Base-by-base conservation (phyloP, 2,329 filamentous ascomycete species). In the Pseudopyricularia cyperi region DNA sequence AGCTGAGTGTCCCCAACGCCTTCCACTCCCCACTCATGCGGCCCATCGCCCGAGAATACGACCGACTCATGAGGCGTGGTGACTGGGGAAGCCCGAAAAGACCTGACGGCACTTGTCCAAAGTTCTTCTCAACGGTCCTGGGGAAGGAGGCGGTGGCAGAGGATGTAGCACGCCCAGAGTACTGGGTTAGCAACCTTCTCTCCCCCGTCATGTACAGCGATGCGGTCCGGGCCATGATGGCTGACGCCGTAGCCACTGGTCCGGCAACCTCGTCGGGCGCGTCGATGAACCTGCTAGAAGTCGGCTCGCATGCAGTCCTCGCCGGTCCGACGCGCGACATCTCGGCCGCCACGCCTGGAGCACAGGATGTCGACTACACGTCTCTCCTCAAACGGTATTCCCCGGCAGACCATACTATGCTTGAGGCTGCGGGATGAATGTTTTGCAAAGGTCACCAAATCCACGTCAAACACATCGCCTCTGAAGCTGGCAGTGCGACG, bases 271-370 rank as follows among this genome's bases (percentile, higher is more conserved):
- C 7, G 50, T 57, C 19, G 56, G 55, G 11, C 52, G 24, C 11
- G 58, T 62, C 26, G 59, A 59, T 7, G 57, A 63, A 74, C 12
- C 17, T 39, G 15, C 35, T 39, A 15, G 71, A 74, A 53, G 53
- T 74, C 32, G 67, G 71, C n/a, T 71, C 71, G 4, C 57, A 63
- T 4, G 57, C 63, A 2, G 61, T 62, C 3, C 59, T 74, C 15
- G 59, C 61, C n/a, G 65, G 64, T 1, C 66, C 68, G 1, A n/a
- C 26, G 5, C 12, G 32, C 22, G n/a, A 37, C 14, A 50, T 28
- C 5, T 64, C 66, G 28, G 28, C 28, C 4, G 28, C 9, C 28
- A 30, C 28, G 9, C 28, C 28, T 30, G 28, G 28, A 4, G 28
- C 28, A 30, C 4, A 30, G 28, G 28, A 30, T 30, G 28, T 30